Evolutionary conservation across 2,329 filamentous ascomycete species (phyloP), one percentile per base, ranked within the genome.

Genomic region (Colletotrichum simmondsii): DNA sequence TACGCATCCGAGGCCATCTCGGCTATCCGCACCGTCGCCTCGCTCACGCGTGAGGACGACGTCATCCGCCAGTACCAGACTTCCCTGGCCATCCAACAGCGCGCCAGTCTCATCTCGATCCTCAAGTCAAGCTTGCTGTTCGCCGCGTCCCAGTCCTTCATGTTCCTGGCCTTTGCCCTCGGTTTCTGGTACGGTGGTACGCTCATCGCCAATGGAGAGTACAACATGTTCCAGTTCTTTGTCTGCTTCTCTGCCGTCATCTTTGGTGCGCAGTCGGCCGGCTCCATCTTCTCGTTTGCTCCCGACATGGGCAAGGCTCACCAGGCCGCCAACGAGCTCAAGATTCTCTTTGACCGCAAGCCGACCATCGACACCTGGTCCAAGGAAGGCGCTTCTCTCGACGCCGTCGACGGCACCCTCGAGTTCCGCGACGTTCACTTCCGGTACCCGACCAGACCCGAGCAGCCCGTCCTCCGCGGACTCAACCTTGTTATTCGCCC

Each of bases 361-460:
- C 96, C 97, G 0, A 83, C 85, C 3, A 97, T 98, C 76, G 95
- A 98, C 79, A 91, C 92, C 0, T 97, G 94, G 94, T 93, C 92
- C 0, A 77, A 87, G 0, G 90, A 92, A 1, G 95, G 95, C 19
- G 88, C 90, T 22, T 84, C 83, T 2, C 77, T 97, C 7, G 83
- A 89, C 1, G 79, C 86, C 2, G 88, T 96, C 28, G 90, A 97
- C 24, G 96, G 95, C 30, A 89, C 88, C 14, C 90, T 99, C 75
- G 95, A 98, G 81, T 97, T 99, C 85, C 91, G 93, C 24, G 92
- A 97, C 76, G 95, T 98, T 2, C 95, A 98, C 81, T 98, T 98
- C 88, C 91, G 95, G 54, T 99, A 98, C 79, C 95, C 96, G 0
- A 97, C 95, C 0, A 91, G 97, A 1, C 94, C 94, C 0, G 95